Base-by-base conservation (phyloP, 176 grass and related monocot species). In the Puya raimondii region DNA sequence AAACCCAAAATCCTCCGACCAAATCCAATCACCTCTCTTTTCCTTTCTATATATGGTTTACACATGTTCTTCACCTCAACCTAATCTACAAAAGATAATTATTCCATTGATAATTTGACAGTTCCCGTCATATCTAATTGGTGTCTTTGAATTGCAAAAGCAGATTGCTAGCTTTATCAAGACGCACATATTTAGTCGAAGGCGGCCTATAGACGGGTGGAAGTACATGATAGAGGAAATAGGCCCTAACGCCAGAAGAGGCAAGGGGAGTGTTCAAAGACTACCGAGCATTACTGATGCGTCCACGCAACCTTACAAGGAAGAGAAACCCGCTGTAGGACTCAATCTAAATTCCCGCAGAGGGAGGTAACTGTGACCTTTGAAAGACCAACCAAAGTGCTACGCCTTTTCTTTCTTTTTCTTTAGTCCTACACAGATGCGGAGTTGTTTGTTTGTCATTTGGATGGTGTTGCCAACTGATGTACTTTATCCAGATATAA, bases 191-290 rank as follows among this genome's bases (percentile, higher is more conserved):
- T 89, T 96, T 72, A 96, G 88, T 66, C 69, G 89, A 42, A 83
- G 86, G 51, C 67, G 93, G 21, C 89, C 93, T 18, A 71, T 97
- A 0, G 86, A 92, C 3, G 93, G 84, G 14, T 90, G 93, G 93
- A 97, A 92, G 66, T 97, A 87, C 84, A 88, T 97, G 86, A 92
- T 92, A 9, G 86, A 92, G 75, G 82, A 92, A 74, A 97, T 97
- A 22, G 93, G 93, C 2, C 93, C 89, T 23, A 92, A 92, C 16
- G 86, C 93, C 66, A 85, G 89, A 70, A 92, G 82, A 79, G 81
- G 77, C 27, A 97, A 97, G 64, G 92, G 92, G 57, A 89, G 84
- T n/a, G 86, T 87, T 33, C 78, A 87, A 33, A 84, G 88, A 61
- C 57, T 96, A 64, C 88, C 88, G 0, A 85, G 86, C 27, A 72